Conservation (phyloP, 768 basidiomycete species). For the Psilocybe cubensis region DNA sequence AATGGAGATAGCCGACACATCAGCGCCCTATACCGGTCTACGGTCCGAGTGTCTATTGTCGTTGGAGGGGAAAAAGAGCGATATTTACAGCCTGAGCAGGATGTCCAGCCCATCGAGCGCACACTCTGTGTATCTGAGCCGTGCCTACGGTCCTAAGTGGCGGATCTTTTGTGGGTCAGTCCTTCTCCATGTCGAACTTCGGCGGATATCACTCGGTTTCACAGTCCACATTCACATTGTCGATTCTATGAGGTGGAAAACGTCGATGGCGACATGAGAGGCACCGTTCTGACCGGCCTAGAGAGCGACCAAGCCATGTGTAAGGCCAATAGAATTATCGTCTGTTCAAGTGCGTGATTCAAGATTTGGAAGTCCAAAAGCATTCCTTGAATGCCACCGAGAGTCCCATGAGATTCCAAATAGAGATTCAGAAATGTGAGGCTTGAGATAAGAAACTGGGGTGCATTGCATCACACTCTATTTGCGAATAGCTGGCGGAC, state of each 20-base stretch:
- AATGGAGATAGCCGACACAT: too few relatives aligned
- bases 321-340: neutral
- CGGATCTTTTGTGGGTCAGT: conserved; percentile 7
- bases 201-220: neutral
- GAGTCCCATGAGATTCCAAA: neutral
- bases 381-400: neutral
- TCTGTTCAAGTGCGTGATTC: neutral
- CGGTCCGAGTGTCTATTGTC: conserved; percentile 1
- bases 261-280: neutral
- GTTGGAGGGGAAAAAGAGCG: neutral
- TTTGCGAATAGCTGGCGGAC: too few relatives aligned
- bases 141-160: neutral
- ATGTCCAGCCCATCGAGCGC: neutral
- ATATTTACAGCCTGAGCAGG: neutral
- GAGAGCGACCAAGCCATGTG: neutral
- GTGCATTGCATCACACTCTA: too few relatives aligned
- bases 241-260: neutral
- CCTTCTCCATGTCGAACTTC: neutral
- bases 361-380: too few relatives aligned
- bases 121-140: neutral
- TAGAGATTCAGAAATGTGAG: neutral
- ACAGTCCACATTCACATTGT: neutral
- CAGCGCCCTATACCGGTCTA: neutral
- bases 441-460: neutral
- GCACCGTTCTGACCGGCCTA: neutral